Conservation (phyloP, 2,329 filamentous ascomycete species). For the Magnaporthiopsis poae region DNA sequence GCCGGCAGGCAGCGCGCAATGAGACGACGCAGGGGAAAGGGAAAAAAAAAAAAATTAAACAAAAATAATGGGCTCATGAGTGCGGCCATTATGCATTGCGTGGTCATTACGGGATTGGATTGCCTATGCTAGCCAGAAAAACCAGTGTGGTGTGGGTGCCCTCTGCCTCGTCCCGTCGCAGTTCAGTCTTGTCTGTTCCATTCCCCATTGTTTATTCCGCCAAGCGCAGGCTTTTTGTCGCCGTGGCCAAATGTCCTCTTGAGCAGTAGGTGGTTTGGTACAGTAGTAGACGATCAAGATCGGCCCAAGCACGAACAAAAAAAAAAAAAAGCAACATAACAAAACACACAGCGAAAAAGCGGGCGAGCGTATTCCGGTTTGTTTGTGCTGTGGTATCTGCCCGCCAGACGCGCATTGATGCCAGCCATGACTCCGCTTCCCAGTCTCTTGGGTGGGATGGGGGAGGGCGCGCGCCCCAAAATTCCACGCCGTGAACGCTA, state of each 20-base stretch:
- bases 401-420: neutral
- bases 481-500: neutral
- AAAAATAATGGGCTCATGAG: neutral
- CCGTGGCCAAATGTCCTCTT: too few relatives aligned
- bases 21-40: neutral
- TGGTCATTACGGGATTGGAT: neutral
- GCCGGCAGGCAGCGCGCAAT: too few relatives aligned
- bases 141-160: neutral
- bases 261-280: too few relatives aligned
- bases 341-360: neutral
- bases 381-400: neutral
- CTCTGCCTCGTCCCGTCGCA: neutral
- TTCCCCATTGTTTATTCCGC: neutral
- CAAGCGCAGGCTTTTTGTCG: neutral
- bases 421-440: neutral
- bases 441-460: too few relatives aligned
- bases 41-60: neutral
- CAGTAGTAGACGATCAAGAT: too few relatives aligned
- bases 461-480: too few relatives aligned
- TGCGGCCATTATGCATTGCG: neutral
- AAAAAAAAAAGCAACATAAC: neutral
- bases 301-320: too few relatives aligned
- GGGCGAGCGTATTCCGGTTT: too few relatives aligned
- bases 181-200: too few relatives aligned
- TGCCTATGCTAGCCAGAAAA: neutral